phyloP scores from a whole-genome alignment of 306 rosid species.

The Citrullus colocynthis region DNA sequence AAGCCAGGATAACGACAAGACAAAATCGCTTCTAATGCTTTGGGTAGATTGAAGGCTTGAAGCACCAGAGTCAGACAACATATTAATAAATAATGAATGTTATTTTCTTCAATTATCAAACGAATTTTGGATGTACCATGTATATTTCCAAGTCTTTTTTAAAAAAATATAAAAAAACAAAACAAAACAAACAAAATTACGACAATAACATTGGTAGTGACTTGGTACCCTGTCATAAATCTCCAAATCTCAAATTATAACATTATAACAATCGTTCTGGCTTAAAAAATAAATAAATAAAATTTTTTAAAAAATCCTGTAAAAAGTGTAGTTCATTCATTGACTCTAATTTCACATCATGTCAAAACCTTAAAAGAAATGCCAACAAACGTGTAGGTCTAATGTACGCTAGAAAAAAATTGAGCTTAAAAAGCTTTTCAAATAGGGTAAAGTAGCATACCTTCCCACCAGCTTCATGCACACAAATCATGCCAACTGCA shows the following conservation, averaged over 20 bases:
- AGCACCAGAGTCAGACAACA: not conserved
- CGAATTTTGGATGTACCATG: not conserved
- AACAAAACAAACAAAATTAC: too few relatives aligned
- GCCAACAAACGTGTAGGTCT: not conserved
- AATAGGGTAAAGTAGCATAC: slow-evolving; percentile 8
- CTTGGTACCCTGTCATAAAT: not conserved
- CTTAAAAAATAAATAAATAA: too few relatives aligned
- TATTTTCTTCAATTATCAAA: not conserved
- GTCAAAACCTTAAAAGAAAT: not conserved
- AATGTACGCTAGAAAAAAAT: not conserved
- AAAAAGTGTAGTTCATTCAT: not conserved
- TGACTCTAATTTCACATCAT: not conserved
- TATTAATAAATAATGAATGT: not conserved
- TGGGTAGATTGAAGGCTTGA: not conserved
- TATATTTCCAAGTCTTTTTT: not conserved
- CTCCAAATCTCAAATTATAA: not conserved
- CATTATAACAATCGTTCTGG: not conserved
- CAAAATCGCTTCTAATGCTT: not conserved
- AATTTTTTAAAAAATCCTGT: not conserved
- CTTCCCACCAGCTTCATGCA: slow-evolving; percentile 37
- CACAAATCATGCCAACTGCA: slow-evolving; percentile 45
- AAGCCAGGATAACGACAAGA: too few relatives aligned
- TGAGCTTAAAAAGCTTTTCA: not conserved
- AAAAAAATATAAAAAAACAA: not conserved
- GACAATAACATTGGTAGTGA: not conserved